phyloP scores from a whole-genome alignment of 768 basidiomycete genomes.

The Sutorius australiensis region DNA sequence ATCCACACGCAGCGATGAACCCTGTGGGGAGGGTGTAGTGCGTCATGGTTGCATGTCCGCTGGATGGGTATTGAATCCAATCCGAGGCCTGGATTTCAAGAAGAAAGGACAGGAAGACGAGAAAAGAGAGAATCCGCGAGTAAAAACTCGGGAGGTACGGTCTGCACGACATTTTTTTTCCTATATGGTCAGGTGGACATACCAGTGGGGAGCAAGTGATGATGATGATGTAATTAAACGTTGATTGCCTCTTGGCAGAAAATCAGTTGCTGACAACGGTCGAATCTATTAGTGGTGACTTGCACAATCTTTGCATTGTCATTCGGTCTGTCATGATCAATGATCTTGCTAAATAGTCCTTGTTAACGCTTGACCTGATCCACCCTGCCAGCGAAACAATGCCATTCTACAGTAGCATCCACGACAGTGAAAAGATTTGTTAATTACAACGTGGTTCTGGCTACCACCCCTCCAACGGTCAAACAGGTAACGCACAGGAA shows the following conservation, averaged over 20 bases:
- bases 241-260: not conserved
- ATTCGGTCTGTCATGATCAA: too few relatives aligned
- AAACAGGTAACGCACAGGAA: not conserved
- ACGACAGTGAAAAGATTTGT: not conserved
- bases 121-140: slow-evolving; percentile 22
- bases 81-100: slow-evolving; percentile 24
- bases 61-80: slow-evolving; percentile 64
- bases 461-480: not conserved
- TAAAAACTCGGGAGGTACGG: not conserved
- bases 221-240: slow-evolving; percentile 4
- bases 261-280: too few relatives aligned
- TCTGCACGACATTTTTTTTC: slow-evolving; percentile 16
- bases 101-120: slow-evolving; percentile 24
- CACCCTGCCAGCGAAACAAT: too few relatives aligned
- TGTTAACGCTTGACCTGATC: too few relatives aligned
- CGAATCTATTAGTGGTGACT: too few relatives aligned
- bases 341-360: too few relatives aligned
- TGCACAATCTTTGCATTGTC: too few relatives aligned
- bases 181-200: slow-evolving; percentile 13
- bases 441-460: not conserved
- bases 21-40: slow-evolving; percentile 54
- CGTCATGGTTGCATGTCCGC: slow-evolving; percentile 73
- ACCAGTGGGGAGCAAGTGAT: not conserved
- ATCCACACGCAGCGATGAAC: slow-evolving; percentile 70
- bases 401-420: not conserved